Percentiles rank a stretch among this genome's conserved stretches.
phyloP scores from a whole-genome alignment of 2,329 filamentous ascomycete species.

The Diaporthe nobilis region DNA sequence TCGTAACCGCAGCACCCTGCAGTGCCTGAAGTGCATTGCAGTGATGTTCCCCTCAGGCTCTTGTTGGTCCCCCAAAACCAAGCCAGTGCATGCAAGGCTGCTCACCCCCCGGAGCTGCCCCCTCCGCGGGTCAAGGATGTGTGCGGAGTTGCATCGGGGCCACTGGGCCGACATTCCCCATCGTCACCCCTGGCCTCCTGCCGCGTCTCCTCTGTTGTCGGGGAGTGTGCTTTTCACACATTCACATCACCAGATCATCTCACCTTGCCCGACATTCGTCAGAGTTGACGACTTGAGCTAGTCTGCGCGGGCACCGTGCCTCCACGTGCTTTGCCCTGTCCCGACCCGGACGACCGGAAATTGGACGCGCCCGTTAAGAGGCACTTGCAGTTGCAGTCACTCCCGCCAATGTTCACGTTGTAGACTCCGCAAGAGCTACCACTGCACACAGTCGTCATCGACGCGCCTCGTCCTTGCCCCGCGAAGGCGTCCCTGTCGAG shows the following conservation, averaged over 20 bases:
- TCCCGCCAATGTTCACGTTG: not conserved
- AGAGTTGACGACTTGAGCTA: not conserved
- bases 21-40: not conserved
- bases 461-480: not conserved
- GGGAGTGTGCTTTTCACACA: not conserved
- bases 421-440: conserved; percentile 11
- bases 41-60: not conserved
- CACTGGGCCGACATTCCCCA: not conserved
- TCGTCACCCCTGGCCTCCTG: not conserved
- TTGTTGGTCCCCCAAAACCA: not conserved
- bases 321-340: not conserved
- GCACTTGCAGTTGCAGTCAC: not conserved
- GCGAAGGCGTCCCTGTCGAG: conserved; percentile 21
- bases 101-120: not conserved
- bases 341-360: conserved; percentile 21
- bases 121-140: conserved; percentile 7
- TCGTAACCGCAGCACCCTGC: not conserved
- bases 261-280: not conserved
- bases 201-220: not conserved
- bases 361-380: not conserved
- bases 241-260: not conserved
- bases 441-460: conserved; percentile 7
- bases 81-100: not conserved
- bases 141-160: not conserved
- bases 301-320: not conserved